A percentile compares a stretch with the other conserved stretches of the same genome.
phyloP scores from a whole-genome alignment of 1,284 basidiomycete genomes.

The Porogramme epimiltina region DNA sequence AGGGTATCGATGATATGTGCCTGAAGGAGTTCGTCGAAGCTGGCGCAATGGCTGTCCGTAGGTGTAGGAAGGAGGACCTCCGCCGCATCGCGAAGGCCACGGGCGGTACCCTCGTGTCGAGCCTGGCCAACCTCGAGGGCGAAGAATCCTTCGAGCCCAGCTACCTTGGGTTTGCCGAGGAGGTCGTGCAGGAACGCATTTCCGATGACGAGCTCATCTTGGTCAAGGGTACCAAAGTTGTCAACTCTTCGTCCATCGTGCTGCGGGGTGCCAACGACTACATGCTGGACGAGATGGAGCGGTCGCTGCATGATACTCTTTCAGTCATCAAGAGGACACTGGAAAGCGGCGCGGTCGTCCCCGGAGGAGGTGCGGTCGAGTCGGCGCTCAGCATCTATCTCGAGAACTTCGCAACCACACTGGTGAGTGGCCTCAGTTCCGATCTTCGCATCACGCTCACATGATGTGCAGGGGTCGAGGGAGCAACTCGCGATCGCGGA shows the following conservation, averaged over 20 bases:
- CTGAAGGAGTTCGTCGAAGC: conserved; percentile 99
- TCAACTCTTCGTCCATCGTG: conserved; percentile 92
- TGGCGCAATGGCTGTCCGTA: conserved; percentile 97
- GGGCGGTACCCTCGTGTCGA: conserved; percentile 91
- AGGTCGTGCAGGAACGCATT: conserved; percentile 96
- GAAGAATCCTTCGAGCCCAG: conserved; percentile 97
- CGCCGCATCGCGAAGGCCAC: conserved; percentile 97
- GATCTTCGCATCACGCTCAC: conserved; percentile 9
- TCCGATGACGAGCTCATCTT: conserved; percentile 99
- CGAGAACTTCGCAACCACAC: conserved; percentile 98
- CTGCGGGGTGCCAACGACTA: conserved; percentile 98
- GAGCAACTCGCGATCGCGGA: conserved; percentile 99
- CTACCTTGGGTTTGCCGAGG: conserved; percentile 90
- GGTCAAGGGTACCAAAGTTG: conserved; percentile 96
- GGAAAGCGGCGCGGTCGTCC: conserved; percentile 95
- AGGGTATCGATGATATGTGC: conserved; percentile 98
- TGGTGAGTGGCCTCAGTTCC: conserved; percentile 55
- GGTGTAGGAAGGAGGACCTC: conserved; percentile 98
- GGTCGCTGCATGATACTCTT: conserved; percentile 92
- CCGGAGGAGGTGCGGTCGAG: conserved; percentile 98
- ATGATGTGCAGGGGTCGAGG: conserved; percentile 76
- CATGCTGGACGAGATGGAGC: conserved; percentile 99
- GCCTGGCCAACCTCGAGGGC: conserved; percentile 95
- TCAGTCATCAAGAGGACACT: conserved; percentile 97
- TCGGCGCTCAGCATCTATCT: conserved; percentile 96